These are phyloP conservation scores for Pleurotus salmoneostramineus DNA, from an alignment of 768 basidiomycete species.

Conservation along the genomic window DNA sequence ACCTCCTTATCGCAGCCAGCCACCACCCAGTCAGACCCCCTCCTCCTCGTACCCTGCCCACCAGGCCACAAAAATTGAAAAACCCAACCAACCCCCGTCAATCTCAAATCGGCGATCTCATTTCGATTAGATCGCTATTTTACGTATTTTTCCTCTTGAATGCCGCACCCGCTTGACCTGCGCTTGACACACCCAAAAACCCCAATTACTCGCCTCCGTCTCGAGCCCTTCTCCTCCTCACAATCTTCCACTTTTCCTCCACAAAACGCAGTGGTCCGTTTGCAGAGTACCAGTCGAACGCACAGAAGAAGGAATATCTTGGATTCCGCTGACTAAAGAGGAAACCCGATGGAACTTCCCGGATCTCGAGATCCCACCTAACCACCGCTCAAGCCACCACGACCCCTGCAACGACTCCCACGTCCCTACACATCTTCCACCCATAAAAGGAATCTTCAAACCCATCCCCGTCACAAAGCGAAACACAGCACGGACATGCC, in stretches of 20 bases:
- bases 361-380: conserved; percentile 8
- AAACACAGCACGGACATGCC: no score
- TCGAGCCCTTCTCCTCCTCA: not conserved
- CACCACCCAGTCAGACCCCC: no score
- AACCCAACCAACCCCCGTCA: not conserved
- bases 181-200: no score
- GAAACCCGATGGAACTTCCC: conserved; percentile 9
- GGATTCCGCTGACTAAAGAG: not conserved
- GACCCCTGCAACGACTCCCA: not conserved
- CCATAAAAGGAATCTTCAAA: conserved; percentile 4
- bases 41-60: no score
- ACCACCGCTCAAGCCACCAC: not conserved
- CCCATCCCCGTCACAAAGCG: not conserved
- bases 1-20: not conserved
- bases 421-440: not conserved
- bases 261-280: not conserved
- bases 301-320: conserved; percentile 1
- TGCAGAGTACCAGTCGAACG: conserved; percentile 1
- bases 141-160: not conserved
- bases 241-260: not conserved
- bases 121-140: conserved; percentile 7
- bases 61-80: no score
- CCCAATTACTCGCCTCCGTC: not conserved
- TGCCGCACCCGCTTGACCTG: not conserved
- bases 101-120: conserved; percentile 9